phyloP scores from a whole-genome alignment of 2,329 filamentous ascomycete genomes.

The Alternaria triticina region DNA sequence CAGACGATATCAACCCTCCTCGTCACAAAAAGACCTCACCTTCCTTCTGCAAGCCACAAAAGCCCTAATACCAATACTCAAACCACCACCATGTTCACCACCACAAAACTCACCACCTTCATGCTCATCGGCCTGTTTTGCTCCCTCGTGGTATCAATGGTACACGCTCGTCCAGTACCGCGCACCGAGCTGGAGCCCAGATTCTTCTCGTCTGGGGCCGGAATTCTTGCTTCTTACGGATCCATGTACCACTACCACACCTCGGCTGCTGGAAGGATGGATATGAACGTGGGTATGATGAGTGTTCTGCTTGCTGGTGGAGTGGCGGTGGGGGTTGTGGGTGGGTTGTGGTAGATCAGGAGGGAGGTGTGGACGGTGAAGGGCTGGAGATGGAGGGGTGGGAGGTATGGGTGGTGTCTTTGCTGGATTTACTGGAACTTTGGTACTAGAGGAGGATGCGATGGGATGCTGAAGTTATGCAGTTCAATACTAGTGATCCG shows the following conservation, averaged over 20 bases:
- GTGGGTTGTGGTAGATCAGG: neutral
- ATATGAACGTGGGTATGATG: neutral
- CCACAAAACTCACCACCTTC: neutral
- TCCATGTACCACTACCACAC: neutral
- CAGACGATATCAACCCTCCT: neutral
- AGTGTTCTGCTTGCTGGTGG: neutral
- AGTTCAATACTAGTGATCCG: too few relatives aligned
- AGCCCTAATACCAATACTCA: neutral
- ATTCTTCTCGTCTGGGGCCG: neutral
- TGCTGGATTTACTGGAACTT: fast-evolving
- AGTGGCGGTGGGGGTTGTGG: neutral
- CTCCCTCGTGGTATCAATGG: neutral
- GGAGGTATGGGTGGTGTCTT: neutral
- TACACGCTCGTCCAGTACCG: neutral
- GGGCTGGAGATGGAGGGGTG: neutral
- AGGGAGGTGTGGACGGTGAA: neutral
- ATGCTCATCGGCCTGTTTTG: neutral
- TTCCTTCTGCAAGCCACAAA: neutral
- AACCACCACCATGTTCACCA: neutral
- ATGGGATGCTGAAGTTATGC: neutral
- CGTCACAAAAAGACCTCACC: neutral
- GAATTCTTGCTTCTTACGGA: neutral
- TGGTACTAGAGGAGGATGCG: neutral
- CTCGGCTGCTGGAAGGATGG: neutral
- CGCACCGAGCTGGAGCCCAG: neutral